These are phyloP conservation scores for Protomyces macrosporus DNA, from an alignment of 1,139 yeast genomes.

Conservation along the genomic window DNA sequence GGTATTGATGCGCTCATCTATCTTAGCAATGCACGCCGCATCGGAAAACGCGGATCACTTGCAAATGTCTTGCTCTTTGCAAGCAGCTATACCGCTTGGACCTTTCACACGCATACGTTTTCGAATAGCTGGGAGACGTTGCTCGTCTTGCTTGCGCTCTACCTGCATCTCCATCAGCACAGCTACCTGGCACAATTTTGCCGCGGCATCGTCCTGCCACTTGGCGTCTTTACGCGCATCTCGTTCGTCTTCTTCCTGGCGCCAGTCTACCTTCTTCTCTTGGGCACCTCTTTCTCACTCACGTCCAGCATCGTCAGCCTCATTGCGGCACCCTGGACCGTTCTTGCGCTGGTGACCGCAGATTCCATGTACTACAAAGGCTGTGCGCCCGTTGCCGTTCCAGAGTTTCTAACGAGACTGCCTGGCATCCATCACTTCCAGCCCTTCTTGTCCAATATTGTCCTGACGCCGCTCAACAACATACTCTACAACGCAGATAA, in stretches of 20 bases:
- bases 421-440: constrained; percentile 4
- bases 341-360: constrained; percentile 31
- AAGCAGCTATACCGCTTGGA: constrained; percentile 57
- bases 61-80: constrained; percentile 22
- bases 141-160: constrained; percentile 42
- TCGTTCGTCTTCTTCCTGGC: constrained; percentile 73
- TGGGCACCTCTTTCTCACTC: constrained; percentile 31
- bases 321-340: neutral
- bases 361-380: constrained; percentile 49
- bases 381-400: neutral
- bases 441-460: constrained; percentile 36
- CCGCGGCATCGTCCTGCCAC: constrained; percentile 53
- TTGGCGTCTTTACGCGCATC: constrained; percentile 79
- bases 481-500: constrained; percentile 59
- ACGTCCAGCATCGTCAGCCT: neutral
- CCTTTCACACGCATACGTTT: constrained; percentile 80
- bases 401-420: neutral
- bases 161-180: neutral
- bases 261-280: constrained; percentile 48
- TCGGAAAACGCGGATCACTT: neutral
- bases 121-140: constrained; percentile 82
- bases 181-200: constrained; percentile 35
- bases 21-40: neutral
- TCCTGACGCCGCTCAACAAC: constrained; percentile 73
- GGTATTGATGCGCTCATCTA: constrained; percentile 28